Percentiles rank a stretch among this genome's conserved stretches.
phyloP scores from a whole-genome alignment of 2,329 filamentous ascomycete species.

The Colletotrichum lupini region DNA sequence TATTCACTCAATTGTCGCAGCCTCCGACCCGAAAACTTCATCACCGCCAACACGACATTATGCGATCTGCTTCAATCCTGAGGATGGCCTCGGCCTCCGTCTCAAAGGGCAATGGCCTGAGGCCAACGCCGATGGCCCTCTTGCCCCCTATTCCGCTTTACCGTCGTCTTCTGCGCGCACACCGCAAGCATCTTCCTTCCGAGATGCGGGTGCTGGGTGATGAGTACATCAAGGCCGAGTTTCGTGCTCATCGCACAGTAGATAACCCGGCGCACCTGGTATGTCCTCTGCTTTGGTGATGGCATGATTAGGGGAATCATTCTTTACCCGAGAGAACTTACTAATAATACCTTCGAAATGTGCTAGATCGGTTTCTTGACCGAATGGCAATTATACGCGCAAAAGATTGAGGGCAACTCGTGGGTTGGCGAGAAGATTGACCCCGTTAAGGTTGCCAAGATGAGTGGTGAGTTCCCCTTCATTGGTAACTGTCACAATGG shows the following conservation, averaged over 20 bases:
- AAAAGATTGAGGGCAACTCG: constrained; percentile 86
- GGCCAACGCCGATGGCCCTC: constrained; percentile 68
- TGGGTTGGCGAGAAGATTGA: constrained; percentile 92
- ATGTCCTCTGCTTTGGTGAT: constrained; percentile 44
- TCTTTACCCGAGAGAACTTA: too few relatives aligned
- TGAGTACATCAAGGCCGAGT: constrained; percentile 93
- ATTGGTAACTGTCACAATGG: too few relatives aligned
- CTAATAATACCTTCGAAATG: background rate
- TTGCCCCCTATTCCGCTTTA: constrained; percentile 92
- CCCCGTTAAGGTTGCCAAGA: constrained; percentile 84
- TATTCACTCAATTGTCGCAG: too few relatives aligned
- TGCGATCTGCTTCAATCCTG: background rate
- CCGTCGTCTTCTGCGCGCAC: constrained; percentile 85
- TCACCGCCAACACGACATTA: background rate
- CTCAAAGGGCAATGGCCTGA: constrained; percentile 44
- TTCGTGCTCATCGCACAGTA: constrained; percentile 82
- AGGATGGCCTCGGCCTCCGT: constrained; percentile 50
- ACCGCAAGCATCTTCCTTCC: constrained; percentile 79
- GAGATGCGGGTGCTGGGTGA: constrained; percentile 89
- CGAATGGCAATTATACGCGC: constrained; percentile 96
- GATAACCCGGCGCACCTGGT: constrained; percentile 95
- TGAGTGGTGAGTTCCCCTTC: constrained; percentile 93
- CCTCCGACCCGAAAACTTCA: too few relatives aligned
- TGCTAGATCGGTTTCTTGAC: constrained; percentile 90
- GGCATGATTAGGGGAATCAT: too few relatives aligned